These are phyloP conservation scores for Paramecium octaurelia DNA, from an alignment of 73 alveolate species.

Conservation along the genomic window DNA sequence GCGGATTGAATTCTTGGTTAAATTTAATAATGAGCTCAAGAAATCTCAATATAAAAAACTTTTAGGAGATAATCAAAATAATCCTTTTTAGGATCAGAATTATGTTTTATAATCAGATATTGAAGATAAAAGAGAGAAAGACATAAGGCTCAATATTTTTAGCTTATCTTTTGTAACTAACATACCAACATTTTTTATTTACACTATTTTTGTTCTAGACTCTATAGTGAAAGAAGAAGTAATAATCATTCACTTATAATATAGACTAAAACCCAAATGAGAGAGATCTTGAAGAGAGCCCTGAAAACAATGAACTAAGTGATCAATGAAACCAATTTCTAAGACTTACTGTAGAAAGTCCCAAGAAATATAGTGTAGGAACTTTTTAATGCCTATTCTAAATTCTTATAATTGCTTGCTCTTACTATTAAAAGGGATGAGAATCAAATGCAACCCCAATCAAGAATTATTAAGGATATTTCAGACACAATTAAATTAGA, in stretches of 20 bases:
- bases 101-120: not conserved
- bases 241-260: not conserved
- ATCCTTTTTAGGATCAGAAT: not conserved
- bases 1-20: not conserved
- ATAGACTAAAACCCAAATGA: constrained; percentile 4
- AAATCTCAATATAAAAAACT: not conserved
- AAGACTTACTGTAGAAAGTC: not conserved
- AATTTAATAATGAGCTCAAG: not conserved
- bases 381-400: not conserved
- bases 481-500: constrained; percentile 15
- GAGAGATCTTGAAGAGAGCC: not conserved
- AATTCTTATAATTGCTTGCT: not conserved
- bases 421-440: constrained; percentile 18
- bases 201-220: not conserved
- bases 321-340: not conserved
- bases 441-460: not conserved
- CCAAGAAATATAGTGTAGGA: not conserved
- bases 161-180: not conserved
- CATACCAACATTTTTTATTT: not conserved
- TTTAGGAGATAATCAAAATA: not conserved
- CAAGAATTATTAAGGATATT: not conserved
- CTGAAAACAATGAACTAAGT: not conserved
- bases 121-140: not conserved
- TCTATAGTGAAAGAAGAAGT: not conserved
- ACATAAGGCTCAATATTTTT: not conserved